Evolutionary conservation across 1,139 yeast genomes (phyloP).

Genomic region (Yamadazyma atlantica): DNA sequence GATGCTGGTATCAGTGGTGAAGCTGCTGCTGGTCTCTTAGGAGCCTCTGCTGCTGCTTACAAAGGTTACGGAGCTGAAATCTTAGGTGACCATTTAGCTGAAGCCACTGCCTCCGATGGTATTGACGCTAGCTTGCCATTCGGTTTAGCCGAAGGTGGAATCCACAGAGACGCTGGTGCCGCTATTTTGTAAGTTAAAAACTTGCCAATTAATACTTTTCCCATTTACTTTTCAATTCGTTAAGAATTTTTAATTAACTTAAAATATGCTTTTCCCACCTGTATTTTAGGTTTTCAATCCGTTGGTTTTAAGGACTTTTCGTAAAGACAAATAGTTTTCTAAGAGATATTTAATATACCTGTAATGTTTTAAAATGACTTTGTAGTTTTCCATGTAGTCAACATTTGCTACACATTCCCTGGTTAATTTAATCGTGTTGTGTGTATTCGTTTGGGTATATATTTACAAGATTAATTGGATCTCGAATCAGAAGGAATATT

Average conservation of each 20-base stretch:
- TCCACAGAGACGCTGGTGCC: conserved; percentile 13
- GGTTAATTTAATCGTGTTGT: too few relatives aligned
- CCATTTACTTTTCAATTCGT: not conserved
- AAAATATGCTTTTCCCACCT: conserved; percentile 1
- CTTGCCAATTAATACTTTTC: not conserved
- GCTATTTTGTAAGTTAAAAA: conserved; percentile 7
- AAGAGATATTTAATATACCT: conserved; percentile 1
- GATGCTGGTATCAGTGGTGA: conserved; percentile 2
- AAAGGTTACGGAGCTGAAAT: conserved; percentile 9
- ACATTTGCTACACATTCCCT: too few relatives aligned
- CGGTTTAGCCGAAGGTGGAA: conserved; percentile 7
- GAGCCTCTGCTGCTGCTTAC: conserved; percentile 3
- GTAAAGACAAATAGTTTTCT: conserved; percentile 1
- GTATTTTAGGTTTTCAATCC: conserved; percentile 2
- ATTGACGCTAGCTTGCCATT: conserved; percentile 10
- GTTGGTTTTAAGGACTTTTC: conserved; percentile 1
- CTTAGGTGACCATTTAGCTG: conserved; percentile 9
- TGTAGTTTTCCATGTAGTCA: not conserved
- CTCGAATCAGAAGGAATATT: conserved; percentile 6
- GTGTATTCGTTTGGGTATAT: too few relatives aligned
- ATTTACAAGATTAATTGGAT: conserved; percentile 2
- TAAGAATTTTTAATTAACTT: not conserved
- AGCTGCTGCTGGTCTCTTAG: conserved; percentile 4
- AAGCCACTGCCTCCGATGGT: conserved; percentile 10
- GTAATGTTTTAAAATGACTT: conserved; percentile 1